Conservation (phyloP, 768 basidiomycete genomes). For the Lentinula detonsa region DNA sequence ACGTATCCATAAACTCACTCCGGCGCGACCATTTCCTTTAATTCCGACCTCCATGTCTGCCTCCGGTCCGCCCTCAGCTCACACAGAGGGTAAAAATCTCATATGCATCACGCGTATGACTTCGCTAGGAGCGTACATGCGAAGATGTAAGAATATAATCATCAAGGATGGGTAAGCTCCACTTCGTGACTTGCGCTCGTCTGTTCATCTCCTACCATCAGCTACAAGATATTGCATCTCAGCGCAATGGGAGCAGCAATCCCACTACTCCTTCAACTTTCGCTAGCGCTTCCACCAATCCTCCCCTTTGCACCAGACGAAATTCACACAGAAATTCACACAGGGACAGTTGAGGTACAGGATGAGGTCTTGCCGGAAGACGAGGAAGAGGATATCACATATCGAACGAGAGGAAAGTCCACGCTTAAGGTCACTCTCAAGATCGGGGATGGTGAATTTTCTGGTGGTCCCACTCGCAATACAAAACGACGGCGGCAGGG, state of each 20-base stretch:
- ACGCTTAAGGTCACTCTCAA: conserved; percentile 54
- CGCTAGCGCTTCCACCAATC: conserved; percentile 64
- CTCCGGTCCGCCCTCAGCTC: conserved; percentile 74
- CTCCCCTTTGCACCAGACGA: conserved; percentile 64
- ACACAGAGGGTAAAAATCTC: conserved; percentile 74
- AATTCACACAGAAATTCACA: conserved; percentile 54
- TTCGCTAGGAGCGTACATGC: conserved; percentile 63
- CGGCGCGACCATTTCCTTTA: conserved; percentile 71
- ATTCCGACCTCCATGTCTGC: conserved; percentile 72
- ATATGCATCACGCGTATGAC: conserved; percentile 80
- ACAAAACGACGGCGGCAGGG: not conserved
- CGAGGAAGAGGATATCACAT: conserved; percentile 61
- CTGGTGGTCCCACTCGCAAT: not conserved
- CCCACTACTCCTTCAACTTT: conserved; percentile 67
- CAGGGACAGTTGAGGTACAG: conserved; percentile 65
- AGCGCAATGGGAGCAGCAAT: conserved; percentile 89
- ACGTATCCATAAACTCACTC: conserved; percentile 59
- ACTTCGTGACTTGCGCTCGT: not conserved
- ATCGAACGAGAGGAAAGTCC: conserved; percentile 68
- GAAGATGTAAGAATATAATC: conserved; percentile 69
- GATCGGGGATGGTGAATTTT: conserved; percentile 51
- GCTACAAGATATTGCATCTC: conserved; percentile 68
- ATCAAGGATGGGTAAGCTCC: conserved; percentile 61
- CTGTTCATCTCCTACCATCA: conserved; percentile 17
- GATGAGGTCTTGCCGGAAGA: conserved; percentile 79